Conservation (phyloP, 2,329 filamentous ascomycete genomes). For the Xylaria sp. region DNA sequence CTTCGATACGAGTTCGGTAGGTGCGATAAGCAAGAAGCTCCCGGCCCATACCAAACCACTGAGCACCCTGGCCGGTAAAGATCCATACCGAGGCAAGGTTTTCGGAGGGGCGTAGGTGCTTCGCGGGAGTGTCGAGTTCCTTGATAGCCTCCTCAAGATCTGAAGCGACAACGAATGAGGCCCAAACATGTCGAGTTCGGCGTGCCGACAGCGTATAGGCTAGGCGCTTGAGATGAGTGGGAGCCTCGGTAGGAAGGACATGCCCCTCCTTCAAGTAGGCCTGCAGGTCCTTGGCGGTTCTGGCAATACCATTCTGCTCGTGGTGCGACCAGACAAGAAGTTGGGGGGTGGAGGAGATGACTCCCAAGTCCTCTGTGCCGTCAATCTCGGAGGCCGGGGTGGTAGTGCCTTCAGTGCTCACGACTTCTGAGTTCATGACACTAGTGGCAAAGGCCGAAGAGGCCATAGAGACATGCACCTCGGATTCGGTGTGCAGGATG, state of each 20-base stretch:
- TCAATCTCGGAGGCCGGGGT: slow-evolving; percentile 44
- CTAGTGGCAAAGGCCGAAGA: slow-evolving; percentile 41
- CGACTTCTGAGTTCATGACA: slow-evolving; percentile 39
- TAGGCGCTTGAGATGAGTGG: slow-evolving; percentile 41
- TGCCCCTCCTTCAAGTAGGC: slow-evolving; percentile 40
- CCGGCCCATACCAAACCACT: slow-evolving; percentile 50
- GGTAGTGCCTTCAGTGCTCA: slow-evolving; percentile 39
- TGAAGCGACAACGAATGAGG: slow-evolving; percentile 45
- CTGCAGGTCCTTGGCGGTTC: slow-evolving; percentile 43
- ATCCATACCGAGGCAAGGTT: slow-evolving; percentile 44
- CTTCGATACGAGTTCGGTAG: slow-evolving; percentile 44
- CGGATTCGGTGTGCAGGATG: slow-evolving; percentile 32
- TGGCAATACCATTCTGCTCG: slow-evolving; percentile 45
- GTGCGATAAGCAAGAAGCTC: slow-evolving; percentile 47
- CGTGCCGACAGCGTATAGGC: slow-evolving; percentile 44
- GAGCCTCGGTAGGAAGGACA: slow-evolving; percentile 39
- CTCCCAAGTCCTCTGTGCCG: slow-evolving; percentile 40
- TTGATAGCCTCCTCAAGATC: slow-evolving; percentile 40
- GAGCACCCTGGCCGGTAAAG: slow-evolving; percentile 50
- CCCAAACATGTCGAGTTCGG: slow-evolving; percentile 45
- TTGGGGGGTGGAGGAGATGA: slow-evolving; percentile 43
- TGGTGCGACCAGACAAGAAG: slow-evolving; percentile 47
- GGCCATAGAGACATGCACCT: slow-evolving; percentile 31
- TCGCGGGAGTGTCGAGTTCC: slow-evolving; percentile 41
- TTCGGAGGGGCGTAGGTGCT: slow-evolving; percentile 42